Evolutionary conservation across 306 rosid species (phyloP), one percentile per base, ranked within the genome.

Genomic region (Malus sylvestris): DNA sequence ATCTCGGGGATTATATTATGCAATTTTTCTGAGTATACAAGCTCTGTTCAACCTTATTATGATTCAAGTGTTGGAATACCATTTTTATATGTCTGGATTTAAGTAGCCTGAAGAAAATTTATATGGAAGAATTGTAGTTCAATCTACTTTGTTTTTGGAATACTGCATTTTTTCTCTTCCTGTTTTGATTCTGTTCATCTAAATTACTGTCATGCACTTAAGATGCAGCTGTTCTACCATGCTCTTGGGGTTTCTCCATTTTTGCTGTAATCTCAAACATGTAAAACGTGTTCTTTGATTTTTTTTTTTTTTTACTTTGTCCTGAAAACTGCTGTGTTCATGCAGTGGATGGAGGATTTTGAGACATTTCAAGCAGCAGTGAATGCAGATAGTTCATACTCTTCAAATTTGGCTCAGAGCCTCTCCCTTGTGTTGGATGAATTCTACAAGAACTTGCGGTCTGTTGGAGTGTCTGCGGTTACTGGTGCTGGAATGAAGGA

Each of bases 311-410:
- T 25, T 57, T 55, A 49, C 67, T 45, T 32, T 77, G 22, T 66
- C 13, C 72, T 69, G 75, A 78, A 45, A 76, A 70, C 38, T 32
- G 57, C 51, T 68, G 44, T 49, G 55, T 85, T 73, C 76, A 12
- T 80, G 55, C 80, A 91, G 98, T 93, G 98, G 98, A 93, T 93
- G 95, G 85, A 93, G 70, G 98, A 93, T 75, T 93, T 91, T 70
- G 98, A 91, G 87, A 85, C 87, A 20, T 91, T 93, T 88, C 95
- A 91, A 83, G 85, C 87, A 53, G 96, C 96, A 8, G 79, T 75
- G 52, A 85, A 85, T 77, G 78, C 88, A 59, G 96, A 93, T 72
- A 62, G 77, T 53, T 87, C 96, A 1, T 88, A 93, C 68, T 67
- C 88, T 1, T 87, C 95, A 38, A 85, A 84, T 49, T 82, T 93